Evolutionary conservation across 768 basidiomycete species (phyloP).

Genomic region (Trametes villosa): DNA sequence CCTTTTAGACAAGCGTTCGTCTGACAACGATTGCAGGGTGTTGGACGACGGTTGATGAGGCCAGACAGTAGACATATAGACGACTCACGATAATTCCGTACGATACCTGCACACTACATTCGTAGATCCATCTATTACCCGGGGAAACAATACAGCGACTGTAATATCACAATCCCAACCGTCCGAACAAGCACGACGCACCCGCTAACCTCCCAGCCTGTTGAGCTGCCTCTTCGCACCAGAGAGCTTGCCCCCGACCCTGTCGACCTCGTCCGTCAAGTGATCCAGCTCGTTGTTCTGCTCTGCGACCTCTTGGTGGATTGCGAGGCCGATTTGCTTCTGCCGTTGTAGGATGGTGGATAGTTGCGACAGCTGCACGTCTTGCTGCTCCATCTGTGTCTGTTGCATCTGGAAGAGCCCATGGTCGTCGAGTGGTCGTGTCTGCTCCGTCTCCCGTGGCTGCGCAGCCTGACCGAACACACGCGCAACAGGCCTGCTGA

Average conservation of each 20-base stretch:
- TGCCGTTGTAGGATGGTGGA: constrained; percentile 85
- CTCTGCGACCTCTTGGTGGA: constrained; percentile 75
- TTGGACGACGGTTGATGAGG: constrained; percentile 56
- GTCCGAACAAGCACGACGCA: constrained; percentile 6
- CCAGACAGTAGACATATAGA: constrained; percentile 23
- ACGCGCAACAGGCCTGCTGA: constrained; percentile 60
- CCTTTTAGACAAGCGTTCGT: background rate
- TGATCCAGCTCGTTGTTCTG: constrained; percentile 90
- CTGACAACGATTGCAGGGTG: constrained; percentile 46
- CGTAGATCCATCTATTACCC: constrained; percentile 25
- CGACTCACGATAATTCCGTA: constrained; percentile 20
- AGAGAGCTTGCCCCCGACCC: constrained; percentile 77
- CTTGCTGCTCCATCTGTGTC: constrained; percentile 82
- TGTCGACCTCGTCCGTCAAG: constrained; percentile 75
- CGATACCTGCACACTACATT: constrained; percentile 17
- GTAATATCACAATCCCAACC: constrained; percentile 18
- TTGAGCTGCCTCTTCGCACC: constrained; percentile 83
- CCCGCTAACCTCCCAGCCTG: constrained; percentile 56
- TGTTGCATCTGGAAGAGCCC: constrained; percentile 83
- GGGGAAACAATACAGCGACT: constrained; percentile 19
- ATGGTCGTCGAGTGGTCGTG: constrained; percentile 84
- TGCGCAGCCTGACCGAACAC: constrained; percentile 74
- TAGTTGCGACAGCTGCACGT: constrained; percentile 76
- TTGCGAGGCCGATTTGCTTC: constrained; percentile 84
- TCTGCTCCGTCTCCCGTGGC: constrained; percentile 81